These are phyloP conservation scores for Termitomyces sp. DNA, from an alignment of 768 basidiomycete species.

Conservation along the genomic window DNA sequence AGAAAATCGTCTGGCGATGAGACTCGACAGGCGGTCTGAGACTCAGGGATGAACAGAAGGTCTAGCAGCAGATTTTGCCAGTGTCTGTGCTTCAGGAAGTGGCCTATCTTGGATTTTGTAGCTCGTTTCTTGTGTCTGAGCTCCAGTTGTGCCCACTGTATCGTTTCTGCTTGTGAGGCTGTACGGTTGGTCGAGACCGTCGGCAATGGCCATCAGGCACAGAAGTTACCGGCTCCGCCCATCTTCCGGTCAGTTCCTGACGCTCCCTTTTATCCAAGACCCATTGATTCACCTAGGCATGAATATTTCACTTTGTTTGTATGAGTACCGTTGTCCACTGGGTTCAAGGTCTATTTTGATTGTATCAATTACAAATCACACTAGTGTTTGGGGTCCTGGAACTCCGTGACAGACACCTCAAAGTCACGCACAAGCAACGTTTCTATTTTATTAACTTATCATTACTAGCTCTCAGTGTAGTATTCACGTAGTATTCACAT, in stretches of 20 bases:
- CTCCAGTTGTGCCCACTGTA: not conserved
- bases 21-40: not conserved
- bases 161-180: not conserved
- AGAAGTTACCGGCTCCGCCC: not conserved
- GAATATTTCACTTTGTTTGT: not conserved
- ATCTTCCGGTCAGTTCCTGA: not conserved
- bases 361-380: too few relatives aligned
- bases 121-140: not conserved
- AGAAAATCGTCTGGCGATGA: not conserved
- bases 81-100: not conserved
- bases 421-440: too few relatives aligned
- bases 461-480: too few relatives aligned
- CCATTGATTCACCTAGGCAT: not conserved
- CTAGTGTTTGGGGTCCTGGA: too few relatives aligned
- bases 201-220: not conserved
- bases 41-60: not conserved
- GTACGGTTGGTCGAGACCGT: not conserved
- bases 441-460: too few relatives aligned
- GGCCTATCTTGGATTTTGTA: not conserved
- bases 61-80: not conserved
- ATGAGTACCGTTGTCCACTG: too few relatives aligned
- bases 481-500: too few relatives aligned
- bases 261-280: not conserved
- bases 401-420: too few relatives aligned
- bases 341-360: too few relatives aligned